Evolutionary conservation across 2,329 filamentous ascomycete species (phyloP).

Genomic region (Scedosporium boydii): DNA sequence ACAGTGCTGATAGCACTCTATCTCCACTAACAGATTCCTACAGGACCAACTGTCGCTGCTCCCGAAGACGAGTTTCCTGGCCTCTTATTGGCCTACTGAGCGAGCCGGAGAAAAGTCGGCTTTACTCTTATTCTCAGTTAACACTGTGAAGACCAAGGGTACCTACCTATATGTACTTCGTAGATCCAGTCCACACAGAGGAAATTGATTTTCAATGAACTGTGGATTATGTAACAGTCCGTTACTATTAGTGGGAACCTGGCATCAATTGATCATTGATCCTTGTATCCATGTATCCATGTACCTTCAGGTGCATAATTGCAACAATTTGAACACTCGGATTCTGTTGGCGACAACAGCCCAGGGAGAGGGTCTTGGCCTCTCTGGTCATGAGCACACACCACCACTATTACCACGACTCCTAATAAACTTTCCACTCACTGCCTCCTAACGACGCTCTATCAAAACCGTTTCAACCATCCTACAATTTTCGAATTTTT

Average conservation of each 20-base stretch:
- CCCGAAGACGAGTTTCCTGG: not conserved
- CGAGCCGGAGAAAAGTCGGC: not conserved
- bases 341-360: conserved; percentile 4
- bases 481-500: not conserved
- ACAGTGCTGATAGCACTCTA: too few species aligned
- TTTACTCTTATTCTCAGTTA: not conserved
- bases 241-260: not conserved
- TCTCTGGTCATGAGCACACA: conserved; percentile 6
- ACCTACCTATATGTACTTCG: too few species aligned
- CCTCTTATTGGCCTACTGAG: not conserved
- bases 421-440: conserved; percentile 1
- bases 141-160: not conserved
- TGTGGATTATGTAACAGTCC: not conserved
- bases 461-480: not conserved
- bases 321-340: not conserved
- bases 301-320: not conserved
- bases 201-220: too few species aligned
- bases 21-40: too few species aligned
- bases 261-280: not conserved
- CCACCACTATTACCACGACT: not conserved
- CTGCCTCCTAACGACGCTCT: not conserved
- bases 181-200: not conserved
- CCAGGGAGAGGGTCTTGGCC: conserved; percentile 2
- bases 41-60: not conserved
- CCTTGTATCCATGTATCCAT: not conserved